phyloP scores from a whole-genome alignment of 169 alveolate species.

The Babesia ovis region DNA sequence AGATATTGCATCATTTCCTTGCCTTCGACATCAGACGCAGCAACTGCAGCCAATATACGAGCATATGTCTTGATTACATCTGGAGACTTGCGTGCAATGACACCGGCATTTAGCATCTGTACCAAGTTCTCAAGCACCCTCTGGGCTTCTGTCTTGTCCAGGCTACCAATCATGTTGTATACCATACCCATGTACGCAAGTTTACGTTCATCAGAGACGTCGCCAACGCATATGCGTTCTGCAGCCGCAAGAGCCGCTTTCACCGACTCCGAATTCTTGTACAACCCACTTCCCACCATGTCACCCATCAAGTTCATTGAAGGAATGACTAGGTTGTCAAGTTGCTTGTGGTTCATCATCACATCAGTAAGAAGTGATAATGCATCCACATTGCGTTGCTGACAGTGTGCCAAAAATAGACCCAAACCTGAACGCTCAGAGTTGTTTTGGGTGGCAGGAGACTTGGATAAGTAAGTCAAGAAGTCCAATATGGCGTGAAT shows the following conservation, averaged over 20 bases:
- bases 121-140: constrained; percentile 23
- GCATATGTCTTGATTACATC: constrained; percentile 23
- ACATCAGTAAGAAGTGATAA: constrained; percentile 15
- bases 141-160: constrained; percentile 13
- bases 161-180: constrained; percentile 1
- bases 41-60: constrained; percentile 34
- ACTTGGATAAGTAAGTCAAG: constrained; percentile 34
- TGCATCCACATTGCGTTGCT: constrained; percentile 14
- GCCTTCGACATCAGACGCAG: constrained; percentile 4
- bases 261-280: constrained; percentile 7
- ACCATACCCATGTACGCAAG: constrained; percentile 39
- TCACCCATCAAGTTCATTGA: constrained; percentile 52
- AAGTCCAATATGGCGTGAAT: constrained; percentile 45
- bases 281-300: constrained; percentile 26
- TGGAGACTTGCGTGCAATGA: constrained; percentile 42
- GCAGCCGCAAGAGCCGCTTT: constrained; percentile 33
- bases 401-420: constrained; percentile 4
- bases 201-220: constrained; percentile 26
- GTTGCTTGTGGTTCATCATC: constrained; percentile 44
- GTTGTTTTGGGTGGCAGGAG: constrained; percentile 26
- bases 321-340: constrained; percentile 51
- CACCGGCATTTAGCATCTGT: constrained; percentile 43
- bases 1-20: constrained; percentile 22
- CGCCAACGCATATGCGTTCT: constrained; percentile 43
- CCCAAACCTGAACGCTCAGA: constrained; percentile 9